phyloP scores from a whole-genome alignment of 768 basidiomycete genomes.

The Lactifluus rugatus region DNA sequence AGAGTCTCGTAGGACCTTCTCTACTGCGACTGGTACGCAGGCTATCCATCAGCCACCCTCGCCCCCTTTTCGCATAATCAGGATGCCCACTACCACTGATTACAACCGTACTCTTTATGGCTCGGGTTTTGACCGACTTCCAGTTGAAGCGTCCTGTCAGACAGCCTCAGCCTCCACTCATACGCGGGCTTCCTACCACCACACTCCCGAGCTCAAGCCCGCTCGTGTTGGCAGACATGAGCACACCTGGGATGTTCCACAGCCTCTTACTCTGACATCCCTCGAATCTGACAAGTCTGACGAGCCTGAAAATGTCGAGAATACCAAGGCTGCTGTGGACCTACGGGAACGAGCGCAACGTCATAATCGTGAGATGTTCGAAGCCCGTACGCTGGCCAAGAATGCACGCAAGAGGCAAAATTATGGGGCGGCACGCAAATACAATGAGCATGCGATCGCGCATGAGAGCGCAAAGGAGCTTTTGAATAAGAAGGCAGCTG shows the following conservation, averaged over 20 bases:
- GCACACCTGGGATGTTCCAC: too few relatives aligned
- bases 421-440: neutral
- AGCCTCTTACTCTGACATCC: too few relatives aligned
- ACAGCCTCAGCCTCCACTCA: neutral
- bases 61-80: neutral
- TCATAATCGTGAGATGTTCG: neutral
- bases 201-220: neutral
- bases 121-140: neutral
- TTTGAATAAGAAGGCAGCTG: neutral
- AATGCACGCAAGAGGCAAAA: neutral
- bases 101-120: neutral
- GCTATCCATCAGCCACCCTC: neutral
- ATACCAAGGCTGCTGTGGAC: neutral
- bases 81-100: neutral
- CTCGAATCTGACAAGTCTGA: neutral
- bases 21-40: neutral
- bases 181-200: neutral
- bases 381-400: neutral
- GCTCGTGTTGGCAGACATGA: too few relatives aligned
- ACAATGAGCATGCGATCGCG: neutral
- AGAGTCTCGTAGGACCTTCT: too few relatives aligned
- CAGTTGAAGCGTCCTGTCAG: neutral
- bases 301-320: neutral
- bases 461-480: neutral
- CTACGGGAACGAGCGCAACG: neutral